Base-by-base conservation (phyloP, 2,329 filamentous ascomycete genomes). In the Dactylellina leptospora region DNA sequence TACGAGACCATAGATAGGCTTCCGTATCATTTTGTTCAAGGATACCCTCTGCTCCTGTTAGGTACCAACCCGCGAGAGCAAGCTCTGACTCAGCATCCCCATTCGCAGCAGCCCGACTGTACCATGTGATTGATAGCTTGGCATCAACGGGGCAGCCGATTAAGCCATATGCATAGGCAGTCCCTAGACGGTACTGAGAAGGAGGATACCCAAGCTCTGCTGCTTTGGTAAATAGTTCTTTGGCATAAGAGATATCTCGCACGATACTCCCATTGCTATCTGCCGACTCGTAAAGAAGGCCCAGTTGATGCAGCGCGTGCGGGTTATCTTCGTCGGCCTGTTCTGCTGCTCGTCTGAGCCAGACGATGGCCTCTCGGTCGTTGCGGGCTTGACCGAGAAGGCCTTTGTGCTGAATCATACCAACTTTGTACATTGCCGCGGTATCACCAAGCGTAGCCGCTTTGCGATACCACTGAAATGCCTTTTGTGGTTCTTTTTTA, bases 391-490 rank as follows among this genome's bases (percentile, higher is more conserved):
- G 93, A 2, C 93, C 93, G n/a, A 99, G 85, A 25, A 97, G 84
- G 9, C 93, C 95, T 80, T 97, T 97, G 60, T 97, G 85, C 73
- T 91, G 83, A 75, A 99, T 96, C 89, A 97, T 96, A 68, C 95
- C 95, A 81, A 97, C 88, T 81, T 99, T 99, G 83, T 97, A 99
- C 92, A 97, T 96, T 27, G 93, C 95, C 0, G 93, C 90, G 1
- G 90, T 89, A 78, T 99, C 93, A 2, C 95, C 93, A 1, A 97
- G 84, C 10, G 90, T 89, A 9, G 95, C 93, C 4, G 95, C 92
- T 44, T 93, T 90, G 79, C 93, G 92, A 80, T 99, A 99, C 95
- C 95, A 99, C 79, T 97, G 93, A 18, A 97, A 93, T 0, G 95
- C 93, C 81, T 97, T 97, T 75, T 93, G 81, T 0, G 92, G 91